Conservation (phyloP, 768 basidiomycete species). For the Kwoniella bestiolae region DNA sequence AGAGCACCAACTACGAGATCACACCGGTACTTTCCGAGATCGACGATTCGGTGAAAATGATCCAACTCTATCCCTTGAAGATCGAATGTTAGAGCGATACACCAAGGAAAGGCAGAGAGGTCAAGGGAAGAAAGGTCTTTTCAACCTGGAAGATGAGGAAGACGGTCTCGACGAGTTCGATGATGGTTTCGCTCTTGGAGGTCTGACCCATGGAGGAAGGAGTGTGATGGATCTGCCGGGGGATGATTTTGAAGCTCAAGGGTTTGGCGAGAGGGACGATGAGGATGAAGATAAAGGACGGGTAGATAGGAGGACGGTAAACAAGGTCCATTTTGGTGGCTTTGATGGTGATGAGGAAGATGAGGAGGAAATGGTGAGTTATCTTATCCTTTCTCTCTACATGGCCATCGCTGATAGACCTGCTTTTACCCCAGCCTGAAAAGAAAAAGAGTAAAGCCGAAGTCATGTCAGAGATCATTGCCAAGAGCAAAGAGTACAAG, state of each 20-base stretch:
- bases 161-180: slow-evolving; percentile 56
- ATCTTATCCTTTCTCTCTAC: not conserved
- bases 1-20: slow-evolving; percentile 79
- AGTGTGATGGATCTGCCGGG: slow-evolving; percentile 53
- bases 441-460: slow-evolving; percentile 91
- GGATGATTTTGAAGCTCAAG: slow-evolving; percentile 55
- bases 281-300: slow-evolving; percentile 71
- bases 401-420: not conserved
- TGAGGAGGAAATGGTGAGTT: slow-evolving; percentile 62
- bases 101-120: slow-evolving; percentile 71
- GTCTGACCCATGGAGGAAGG: slow-evolving; percentile 56
- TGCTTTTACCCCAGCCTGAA: slow-evolving; percentile 66
- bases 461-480: slow-evolving; percentile 96
- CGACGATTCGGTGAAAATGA: slow-evolving; percentile 96
- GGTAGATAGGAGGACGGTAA: slow-evolving; percentile 71
- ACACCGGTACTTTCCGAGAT: slow-evolving; percentile 87
- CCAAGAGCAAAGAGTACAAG: slow-evolving; percentile 95
- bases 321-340: slow-evolving; percentile 79
- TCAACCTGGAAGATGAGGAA: slow-evolving; percentile 80
- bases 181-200: slow-evolving; percentile 46
- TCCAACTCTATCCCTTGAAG: slow-evolving; percentile 87
- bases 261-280: slow-evolving; percentile 48
- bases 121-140: slow-evolving; percentile 69
- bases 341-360: slow-evolving; percentile 73
- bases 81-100: slow-evolving; percentile 95